Evolutionary conservation across 139 green algal genomes (phyloP).

Genomic region (Deuterostichococcus epilithicus): DNA sequence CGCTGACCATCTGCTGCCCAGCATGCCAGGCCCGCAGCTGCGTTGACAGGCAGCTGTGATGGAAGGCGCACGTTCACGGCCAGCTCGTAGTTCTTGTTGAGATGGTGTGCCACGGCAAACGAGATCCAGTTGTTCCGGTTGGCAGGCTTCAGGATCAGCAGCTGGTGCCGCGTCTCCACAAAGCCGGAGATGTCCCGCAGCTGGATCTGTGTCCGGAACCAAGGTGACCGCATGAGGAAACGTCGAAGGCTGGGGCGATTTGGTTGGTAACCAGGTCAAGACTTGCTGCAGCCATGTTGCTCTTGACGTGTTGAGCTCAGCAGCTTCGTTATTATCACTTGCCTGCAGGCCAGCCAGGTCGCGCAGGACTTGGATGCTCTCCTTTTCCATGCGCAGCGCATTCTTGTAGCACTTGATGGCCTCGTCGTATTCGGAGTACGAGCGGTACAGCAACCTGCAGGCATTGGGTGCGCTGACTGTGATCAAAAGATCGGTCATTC

Average conservation of each 20-base stretch:
- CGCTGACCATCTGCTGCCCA: too few species aligned
- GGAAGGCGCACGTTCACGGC: slow-evolving; percentile 57
- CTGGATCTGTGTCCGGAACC: slow-evolving; percentile 87
- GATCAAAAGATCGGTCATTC: too few species aligned
- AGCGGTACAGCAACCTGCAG: slow-evolving; percentile 85
- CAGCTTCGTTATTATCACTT: too few species aligned
- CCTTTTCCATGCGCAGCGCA: slow-evolving; percentile 86
- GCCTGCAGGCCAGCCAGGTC: slow-evolving; percentile 89
- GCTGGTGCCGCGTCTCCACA: slow-evolving; percentile 80
- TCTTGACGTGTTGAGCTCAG: too few species aligned
- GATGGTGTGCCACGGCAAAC: slow-evolving; percentile 88
- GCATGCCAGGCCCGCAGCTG: too few species aligned
- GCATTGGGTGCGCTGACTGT: background rate
- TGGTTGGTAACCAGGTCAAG: background rate
- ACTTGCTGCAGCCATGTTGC: background rate
- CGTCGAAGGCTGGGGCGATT: background rate
- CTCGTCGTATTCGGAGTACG: slow-evolving; percentile 91
- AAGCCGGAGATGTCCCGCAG: slow-evolving; percentile 89
- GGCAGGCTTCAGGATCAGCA: slow-evolving; percentile 78
- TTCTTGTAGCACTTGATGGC: slow-evolving; percentile 99
- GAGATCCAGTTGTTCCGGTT: slow-evolving; percentile 89
- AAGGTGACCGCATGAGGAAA: slow-evolving; percentile 5
- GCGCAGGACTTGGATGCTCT: slow-evolving; percentile 90
- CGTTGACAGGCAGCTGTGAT: too few species aligned
- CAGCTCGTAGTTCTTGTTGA: slow-evolving; percentile 74